phyloP scores from a whole-genome alignment of 306 rosid species.

The Citrullus colocynthis region DNA sequence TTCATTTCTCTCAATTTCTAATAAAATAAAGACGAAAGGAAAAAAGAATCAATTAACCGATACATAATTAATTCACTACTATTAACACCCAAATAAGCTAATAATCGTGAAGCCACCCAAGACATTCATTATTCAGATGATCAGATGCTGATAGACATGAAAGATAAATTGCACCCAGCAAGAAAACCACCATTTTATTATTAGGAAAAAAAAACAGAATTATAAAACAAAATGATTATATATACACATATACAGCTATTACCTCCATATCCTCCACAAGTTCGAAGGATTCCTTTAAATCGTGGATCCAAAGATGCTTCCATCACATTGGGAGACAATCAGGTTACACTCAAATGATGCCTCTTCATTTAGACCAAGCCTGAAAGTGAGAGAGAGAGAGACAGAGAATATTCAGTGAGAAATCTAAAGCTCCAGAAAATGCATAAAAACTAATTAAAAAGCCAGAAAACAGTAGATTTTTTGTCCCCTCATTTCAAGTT shows the following conservation, averaged over 20 bases:
- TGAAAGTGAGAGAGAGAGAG: neutral
- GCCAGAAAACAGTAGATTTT: neutral
- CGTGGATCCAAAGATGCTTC: neutral
- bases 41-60: neutral
- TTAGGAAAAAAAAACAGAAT: neutral
- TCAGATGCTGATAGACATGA: neutral
- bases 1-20: too few relatives aligned
- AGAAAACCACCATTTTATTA: neutral
- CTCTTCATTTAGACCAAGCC: neutral
- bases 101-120: neutral
- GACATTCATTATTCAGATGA: neutral
- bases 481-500: neutral
- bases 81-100: neutral
- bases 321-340: neutral
- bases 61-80: neutral
- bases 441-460: neutral
- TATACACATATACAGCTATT: neutral
- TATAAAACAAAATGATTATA: neutral
- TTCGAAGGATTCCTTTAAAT: neutral
- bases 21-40: too few relatives aligned
- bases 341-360: neutral
- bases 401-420: neutral
- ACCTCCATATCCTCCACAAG: conserved; percentile 5
- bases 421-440: neutral
- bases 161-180: neutral